Conservation (phyloP, 495 filamentous ascomycete genomes). For the Daldinia caldariorum region DNA sequence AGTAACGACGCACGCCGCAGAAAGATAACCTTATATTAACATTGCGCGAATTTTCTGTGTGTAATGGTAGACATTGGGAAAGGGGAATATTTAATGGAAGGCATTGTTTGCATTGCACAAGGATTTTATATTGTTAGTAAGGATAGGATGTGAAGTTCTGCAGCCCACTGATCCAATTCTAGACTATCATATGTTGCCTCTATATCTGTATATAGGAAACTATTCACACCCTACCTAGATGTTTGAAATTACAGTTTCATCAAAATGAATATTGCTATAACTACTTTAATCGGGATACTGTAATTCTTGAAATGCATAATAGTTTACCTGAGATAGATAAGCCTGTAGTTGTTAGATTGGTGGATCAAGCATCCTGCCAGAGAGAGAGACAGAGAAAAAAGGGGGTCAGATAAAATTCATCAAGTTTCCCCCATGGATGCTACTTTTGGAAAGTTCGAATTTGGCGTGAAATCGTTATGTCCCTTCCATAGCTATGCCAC, state of each 20-base stretch:
- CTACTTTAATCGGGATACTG: neutral
- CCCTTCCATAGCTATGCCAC: neutral
- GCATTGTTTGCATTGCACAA: neutral
- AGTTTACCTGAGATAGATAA: neutral
- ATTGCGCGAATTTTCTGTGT: neutral
- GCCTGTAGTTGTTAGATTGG: neutral
- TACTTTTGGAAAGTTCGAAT: neutral
- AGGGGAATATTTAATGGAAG: neutral
- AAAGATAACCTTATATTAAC: slow-evolving; percentile 1
- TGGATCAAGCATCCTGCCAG: neutral
- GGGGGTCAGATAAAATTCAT: neutral
- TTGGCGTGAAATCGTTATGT: neutral
- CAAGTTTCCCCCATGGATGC: neutral
- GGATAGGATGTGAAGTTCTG: neutral
- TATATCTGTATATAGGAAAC: neutral
- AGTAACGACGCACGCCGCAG: neutral
- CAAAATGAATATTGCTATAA: neutral
- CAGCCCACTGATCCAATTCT: neutral
- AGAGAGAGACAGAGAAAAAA: neutral
- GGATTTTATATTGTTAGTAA: neutral
- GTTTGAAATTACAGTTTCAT: too few relatives aligned
- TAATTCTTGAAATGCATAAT: neutral
- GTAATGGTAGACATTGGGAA: neutral
- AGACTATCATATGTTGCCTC: neutral
- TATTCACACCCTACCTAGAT: neutral